Evolutionary conservation across 805 yeast genomes (phyloP), one percentile per base, ranked within the genome.

Genomic region (Phaffomyces thermotolerans): DNA sequence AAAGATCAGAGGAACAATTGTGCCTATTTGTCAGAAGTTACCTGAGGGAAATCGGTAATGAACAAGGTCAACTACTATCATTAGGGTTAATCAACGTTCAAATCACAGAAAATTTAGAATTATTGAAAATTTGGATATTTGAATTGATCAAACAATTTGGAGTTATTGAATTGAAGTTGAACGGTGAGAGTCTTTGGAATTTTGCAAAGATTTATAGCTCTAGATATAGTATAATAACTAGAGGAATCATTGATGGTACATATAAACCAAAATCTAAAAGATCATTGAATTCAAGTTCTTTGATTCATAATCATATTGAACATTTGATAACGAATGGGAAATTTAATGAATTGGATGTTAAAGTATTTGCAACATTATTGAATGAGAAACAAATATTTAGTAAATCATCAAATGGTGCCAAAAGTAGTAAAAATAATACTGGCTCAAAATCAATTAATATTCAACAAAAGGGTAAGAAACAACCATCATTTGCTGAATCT

Each of bases 21-120:
- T 71, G 73, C 37, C 48, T 66, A 2, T 82, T 84, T 53, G 59
- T 84, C 41, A 74, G 74, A 56, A 69, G 72, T 8, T 84, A 75
- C 52, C 59, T 84, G 3, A 64, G 60, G 39, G 93, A 84, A 56
- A 75, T 81, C 7, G 68, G 81, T 3, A 75, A 71, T 23, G 91
- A 84, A 49, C 63, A 75, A 25, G 71, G 75, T 8, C 76, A 73
- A 57, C 71, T 84, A 3, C 71, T 84, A 37, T 79, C 89, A 1
- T 60, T 84, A 34, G 95, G 95, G 2, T 75, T 82, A 25, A 78
- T 80, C 41, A 84, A 84, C 53, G 80, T 81, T 4, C 87, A 81
- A 40, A 85, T 84, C 32, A 61, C 68, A 12, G 66, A 64, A 41
- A 80, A 81, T 53, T 72, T 79, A 34, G 66, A 66, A 9, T 41